These are phyloP conservation scores for Pythium scleroteichum DNA, from an alignment of 352 stramenopile species.

Conservation along the genomic window DNA sequence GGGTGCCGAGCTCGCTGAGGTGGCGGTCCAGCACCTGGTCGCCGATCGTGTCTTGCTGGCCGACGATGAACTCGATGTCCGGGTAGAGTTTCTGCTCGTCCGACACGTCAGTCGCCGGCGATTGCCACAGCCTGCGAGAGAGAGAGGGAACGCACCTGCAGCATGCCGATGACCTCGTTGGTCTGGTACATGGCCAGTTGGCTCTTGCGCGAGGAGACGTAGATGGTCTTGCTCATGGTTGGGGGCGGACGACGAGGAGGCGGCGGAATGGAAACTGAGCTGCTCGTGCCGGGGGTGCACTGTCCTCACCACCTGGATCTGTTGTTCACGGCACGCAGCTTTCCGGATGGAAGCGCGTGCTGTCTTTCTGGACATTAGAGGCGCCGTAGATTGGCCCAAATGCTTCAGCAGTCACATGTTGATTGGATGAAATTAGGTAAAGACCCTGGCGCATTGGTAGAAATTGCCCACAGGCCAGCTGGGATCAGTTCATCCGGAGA, in stretches of 20 bases:
- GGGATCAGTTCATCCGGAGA: background rate
- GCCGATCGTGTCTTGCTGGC: conserved; percentile 78
- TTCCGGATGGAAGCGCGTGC: background rate
- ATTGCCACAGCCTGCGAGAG: background rate
- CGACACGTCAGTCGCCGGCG: no score
- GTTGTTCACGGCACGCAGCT: background rate
- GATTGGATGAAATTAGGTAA: conserved; percentile 12
- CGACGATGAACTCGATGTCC: conserved; percentile 73
- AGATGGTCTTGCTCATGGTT: conserved; percentile 57
- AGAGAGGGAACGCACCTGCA: conserved; percentile 37
- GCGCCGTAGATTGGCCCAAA: no score
- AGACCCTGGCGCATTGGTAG: background rate
- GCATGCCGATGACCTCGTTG: conserved; percentile 80
- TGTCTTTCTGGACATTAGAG: background rate
- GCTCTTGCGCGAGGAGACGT: conserved; percentile 87
- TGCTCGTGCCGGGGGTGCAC: background rate
- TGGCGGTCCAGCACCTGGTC: conserved; percentile 80
- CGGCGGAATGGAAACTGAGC: background rate
- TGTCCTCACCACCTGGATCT: no score
- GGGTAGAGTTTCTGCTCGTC: conserved; percentile 52
- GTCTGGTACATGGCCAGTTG: conserved; percentile 89
- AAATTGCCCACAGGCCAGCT: background rate
- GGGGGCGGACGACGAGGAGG: background rate
- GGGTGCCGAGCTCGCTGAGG: conserved; percentile 71
- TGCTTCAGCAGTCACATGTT: no score